Conservation (phyloP, 805 yeast genomes). For the Saturnispora ahearnii region DNA sequence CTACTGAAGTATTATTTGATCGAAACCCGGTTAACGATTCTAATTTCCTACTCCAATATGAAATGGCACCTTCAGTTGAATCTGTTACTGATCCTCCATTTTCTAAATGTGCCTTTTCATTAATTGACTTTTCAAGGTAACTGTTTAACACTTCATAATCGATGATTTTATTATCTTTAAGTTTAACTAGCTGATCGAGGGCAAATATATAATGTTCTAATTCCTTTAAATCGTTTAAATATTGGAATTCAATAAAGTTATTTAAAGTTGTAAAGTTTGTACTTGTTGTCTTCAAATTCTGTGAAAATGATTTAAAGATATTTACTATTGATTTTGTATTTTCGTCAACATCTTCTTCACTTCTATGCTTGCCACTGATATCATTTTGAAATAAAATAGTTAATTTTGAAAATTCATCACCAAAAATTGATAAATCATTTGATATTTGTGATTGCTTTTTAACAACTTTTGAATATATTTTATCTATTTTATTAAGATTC, state of each 20-base stretch:
- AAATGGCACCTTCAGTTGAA: conserved; percentile 29
- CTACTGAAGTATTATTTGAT: conserved; percentile 27
- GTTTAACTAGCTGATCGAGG: conserved; percentile 59
- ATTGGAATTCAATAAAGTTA: conserved; percentile 62
- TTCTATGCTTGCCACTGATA: conserved; percentile 24
- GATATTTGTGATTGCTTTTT: conserved; percentile 66
- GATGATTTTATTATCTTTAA: conserved; percentile 83
- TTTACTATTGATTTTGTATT: conserved; percentile 21
- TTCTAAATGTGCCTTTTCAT: conserved; percentile 41
- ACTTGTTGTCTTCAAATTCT: conserved; percentile 33
- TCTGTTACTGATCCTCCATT: conserved; percentile 30
- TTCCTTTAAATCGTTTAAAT: conserved; percentile 75
- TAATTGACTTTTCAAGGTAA: conserved; percentile 61
- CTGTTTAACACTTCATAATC: conserved; percentile 83
- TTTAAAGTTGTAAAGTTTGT: conserved; percentile 24
- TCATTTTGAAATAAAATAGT: conserved; percentile 32
- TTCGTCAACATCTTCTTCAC: conserved; percentile 16
- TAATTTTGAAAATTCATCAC: conserved; percentile 59
- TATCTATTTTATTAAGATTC: conserved; percentile 70
- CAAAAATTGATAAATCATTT: conserved; percentile 63
- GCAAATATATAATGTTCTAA: conserved; percentile 71
- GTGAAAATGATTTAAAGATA: conserved; percentile 29
- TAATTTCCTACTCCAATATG: conserved; percentile 37
- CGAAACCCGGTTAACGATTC: conserved; percentile 38
- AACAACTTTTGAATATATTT: conserved; percentile 62